Base-by-base conservation (phyloP, 116 monocot species). In the Trichopus zeylanicus region DNA sequence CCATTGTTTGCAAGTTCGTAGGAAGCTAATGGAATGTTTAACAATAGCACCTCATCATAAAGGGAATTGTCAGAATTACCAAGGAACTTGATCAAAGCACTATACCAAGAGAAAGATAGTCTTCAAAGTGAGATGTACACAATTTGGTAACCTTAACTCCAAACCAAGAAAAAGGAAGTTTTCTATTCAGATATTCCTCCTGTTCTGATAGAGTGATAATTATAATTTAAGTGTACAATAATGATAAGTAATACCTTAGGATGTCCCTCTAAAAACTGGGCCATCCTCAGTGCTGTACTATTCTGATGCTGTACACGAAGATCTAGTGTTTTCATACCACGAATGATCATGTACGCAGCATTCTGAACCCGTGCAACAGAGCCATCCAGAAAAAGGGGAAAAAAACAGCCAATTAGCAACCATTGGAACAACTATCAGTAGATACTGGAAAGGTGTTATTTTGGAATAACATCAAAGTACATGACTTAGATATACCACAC, bases 221-320 rank as follows among this genome's bases (percentile, higher is more conserved):
- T 3, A 42, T 42, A 18, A 9, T 42, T 16, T n/a, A n/a, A n/a
- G n/a, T n/a, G n/a, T n/a, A 42, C 12, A 42, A 42, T 13, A 15
- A 3, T 13, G n/a, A 42, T 16, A 42, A 3, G 12, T 42, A 42
- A n/a, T n/a, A 97, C 97, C 87, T 91, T 97, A 47, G 91, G 91
- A 91, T 97, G 91, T 24, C 78, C 85, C 97, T 95, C 95, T 75
- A 95, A 95, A 90, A 95, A 63, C 34, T 87, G 95, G 75, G 95
- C 95, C 91, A 97, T 97, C 87, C 87, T 72, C 61, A 87, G 59
- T 65, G 92, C 92, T 35, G 92, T 87, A n/a, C 28, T 71, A 78
- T 92, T 92, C 67, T 92, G 92, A 33, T 80, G 67, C 70, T 78
- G 75, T 68, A 92, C 81, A 75, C 92, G 92, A 65, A 92, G 83